Conservation (phyloP, 345 rosid species). For the Gossypium turneri region DNA sequence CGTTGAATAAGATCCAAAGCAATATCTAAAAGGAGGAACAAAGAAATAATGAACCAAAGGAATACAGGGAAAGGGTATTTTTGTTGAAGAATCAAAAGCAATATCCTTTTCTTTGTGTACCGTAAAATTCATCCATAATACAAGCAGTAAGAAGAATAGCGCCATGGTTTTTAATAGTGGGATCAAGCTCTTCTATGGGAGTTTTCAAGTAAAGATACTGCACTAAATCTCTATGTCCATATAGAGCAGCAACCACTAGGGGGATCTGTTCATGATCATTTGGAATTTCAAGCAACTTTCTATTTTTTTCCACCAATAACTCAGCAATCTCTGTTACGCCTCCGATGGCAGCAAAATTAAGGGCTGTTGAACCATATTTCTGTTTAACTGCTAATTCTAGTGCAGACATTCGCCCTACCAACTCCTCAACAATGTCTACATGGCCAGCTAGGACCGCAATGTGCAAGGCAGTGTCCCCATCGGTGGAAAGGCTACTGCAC, state of each 20-base stretch:
- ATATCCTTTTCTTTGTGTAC: conserved; percentile 24
- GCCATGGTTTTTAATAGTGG: conserved; percentile 41
- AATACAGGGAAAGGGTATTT: background rate
- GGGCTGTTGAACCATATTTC: conserved; percentile 50
- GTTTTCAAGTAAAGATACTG: conserved; percentile 49
- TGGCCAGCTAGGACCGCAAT: conserved; percentile 66
- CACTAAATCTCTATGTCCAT: conserved; percentile 58
- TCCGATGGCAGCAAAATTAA: conserved; percentile 66
- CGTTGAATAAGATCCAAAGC: conserved; percentile 57
- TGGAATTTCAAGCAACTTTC: conserved; percentile 35
- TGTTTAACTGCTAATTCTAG: conserved; percentile 27
- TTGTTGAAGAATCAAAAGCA: background rate
- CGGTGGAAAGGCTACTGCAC: conserved; percentile 45
- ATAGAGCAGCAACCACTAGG: conserved; percentile 57
- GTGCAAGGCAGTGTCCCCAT: conserved; percentile 63
- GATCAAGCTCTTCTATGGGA: conserved; percentile 42
- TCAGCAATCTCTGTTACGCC: conserved; percentile 55
- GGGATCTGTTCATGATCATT: conserved; percentile 48
- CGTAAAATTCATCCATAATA: conserved; percentile 53
- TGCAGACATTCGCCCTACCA: conserved; percentile 25
- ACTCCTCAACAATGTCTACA: conserved; percentile 47
- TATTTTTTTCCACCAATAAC: conserved; percentile 41
- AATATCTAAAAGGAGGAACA: conserved; percentile 32
- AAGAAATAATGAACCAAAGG: background rate
- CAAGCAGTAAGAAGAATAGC: conserved; percentile 61